Evolutionary conservation across 2,329 filamentous ascomycete species (phyloP).

Genomic region (Fusarium guadeloupense): DNA sequence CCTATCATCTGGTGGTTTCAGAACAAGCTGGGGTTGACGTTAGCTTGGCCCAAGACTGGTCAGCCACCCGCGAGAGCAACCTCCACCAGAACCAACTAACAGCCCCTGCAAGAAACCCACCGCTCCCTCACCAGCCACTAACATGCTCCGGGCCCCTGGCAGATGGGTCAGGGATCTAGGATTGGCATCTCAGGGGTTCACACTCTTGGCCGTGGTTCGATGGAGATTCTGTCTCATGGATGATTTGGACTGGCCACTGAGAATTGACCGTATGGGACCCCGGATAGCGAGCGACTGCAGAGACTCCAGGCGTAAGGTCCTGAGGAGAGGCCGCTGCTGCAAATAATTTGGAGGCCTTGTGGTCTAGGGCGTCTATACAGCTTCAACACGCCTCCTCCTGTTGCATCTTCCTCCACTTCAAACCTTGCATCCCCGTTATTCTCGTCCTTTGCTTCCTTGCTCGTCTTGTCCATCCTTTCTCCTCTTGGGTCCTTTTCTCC

Average conservation of each 20-base stretch:
- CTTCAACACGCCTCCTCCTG: conserved; percentile 12
- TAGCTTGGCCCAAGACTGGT: conserved; percentile 25
- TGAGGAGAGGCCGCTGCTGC: neutral
- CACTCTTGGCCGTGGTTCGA: conserved; percentile 26
- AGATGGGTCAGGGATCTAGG: conserved; percentile 17
- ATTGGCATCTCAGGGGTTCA: conserved; percentile 35
- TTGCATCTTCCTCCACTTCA: conserved; percentile 13
- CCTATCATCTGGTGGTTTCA: conserved; percentile 33
- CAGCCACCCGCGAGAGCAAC: conserved; percentile 21
- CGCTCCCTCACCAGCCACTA: conserved; percentile 3
- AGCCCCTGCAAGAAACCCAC: conserved; percentile 2
- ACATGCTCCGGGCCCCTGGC: conserved; percentile 21
- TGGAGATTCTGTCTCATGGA: conserved; percentile 14
- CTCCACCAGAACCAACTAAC: conserved; percentile 17
- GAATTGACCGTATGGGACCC: conserved; percentile 1
- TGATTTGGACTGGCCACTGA: conserved; percentile 20
- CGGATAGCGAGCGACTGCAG: conserved; percentile 3
- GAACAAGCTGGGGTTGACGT: conserved; percentile 38
- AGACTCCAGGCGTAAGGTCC: conserved; percentile 29
- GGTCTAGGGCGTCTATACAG: conserved; percentile 23
- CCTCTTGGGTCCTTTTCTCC: conserved; percentile 10
- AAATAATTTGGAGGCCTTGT: neutral
- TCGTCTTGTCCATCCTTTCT: conserved; percentile 32
- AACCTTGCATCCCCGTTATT: conserved; percentile 25
- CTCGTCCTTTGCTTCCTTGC: conserved; percentile 21